Evolutionary conservation across 2,329 filamentous ascomycete species (phyloP).

Genomic region (Pseudogymnoascus sp.): DNA sequence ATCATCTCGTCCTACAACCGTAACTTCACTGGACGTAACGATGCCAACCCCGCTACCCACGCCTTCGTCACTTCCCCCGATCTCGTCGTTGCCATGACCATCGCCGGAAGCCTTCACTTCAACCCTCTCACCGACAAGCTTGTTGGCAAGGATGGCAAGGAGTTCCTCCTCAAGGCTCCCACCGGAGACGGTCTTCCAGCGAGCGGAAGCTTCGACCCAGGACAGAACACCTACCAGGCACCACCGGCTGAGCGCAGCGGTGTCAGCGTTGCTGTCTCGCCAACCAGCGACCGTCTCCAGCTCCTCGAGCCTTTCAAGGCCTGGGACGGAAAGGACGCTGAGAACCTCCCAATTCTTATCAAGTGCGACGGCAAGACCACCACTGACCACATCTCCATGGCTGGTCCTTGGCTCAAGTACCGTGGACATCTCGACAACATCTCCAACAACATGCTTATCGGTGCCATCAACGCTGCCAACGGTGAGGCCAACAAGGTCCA

Average conservation of each 20-base stretch:
- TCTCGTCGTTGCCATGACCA: slow-evolving; percentile 77
- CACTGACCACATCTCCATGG: slow-evolving; percentile 96
- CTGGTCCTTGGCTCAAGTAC: slow-evolving; percentile 96
- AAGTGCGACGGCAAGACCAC: slow-evolving; percentile 96
- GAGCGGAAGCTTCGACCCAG: slow-evolving; percentile 74
- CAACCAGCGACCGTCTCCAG: slow-evolving; percentile 89
- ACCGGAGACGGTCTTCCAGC: slow-evolving; percentile 73
- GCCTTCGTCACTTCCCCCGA: slow-evolving; percentile 90
- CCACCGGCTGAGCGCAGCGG: slow-evolving; percentile 71
- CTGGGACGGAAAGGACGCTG: slow-evolving; percentile 90
- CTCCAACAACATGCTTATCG: slow-evolving; percentile 99
- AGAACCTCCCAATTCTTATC: slow-evolving; percentile 83
- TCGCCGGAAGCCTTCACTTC: slow-evolving; percentile 82
- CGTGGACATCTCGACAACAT: slow-evolving; percentile 99
- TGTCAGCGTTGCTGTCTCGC: slow-evolving; percentile 76
- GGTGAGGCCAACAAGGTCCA: slow-evolving; percentile 96
- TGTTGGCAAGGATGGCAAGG: slow-evolving; percentile 92
- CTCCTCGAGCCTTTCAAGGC: slow-evolving; percentile 76
- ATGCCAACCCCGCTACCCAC: slow-evolving; percentile 90
- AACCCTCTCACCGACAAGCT: slow-evolving; percentile 90
- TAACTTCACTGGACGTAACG: slow-evolving; percentile 98
- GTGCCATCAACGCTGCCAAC: slow-evolving; percentile 93
- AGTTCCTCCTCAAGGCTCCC: slow-evolving; percentile 81
- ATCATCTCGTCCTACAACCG: slow-evolving; percentile 99
- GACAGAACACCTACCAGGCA: slow-evolving; percentile 91